A percentile compares a stretch with the other conserved stretches of the same genome.
Conservation (phyloP, 176 grass and related monocot species). For the Ensete ventricosum region DNA sequence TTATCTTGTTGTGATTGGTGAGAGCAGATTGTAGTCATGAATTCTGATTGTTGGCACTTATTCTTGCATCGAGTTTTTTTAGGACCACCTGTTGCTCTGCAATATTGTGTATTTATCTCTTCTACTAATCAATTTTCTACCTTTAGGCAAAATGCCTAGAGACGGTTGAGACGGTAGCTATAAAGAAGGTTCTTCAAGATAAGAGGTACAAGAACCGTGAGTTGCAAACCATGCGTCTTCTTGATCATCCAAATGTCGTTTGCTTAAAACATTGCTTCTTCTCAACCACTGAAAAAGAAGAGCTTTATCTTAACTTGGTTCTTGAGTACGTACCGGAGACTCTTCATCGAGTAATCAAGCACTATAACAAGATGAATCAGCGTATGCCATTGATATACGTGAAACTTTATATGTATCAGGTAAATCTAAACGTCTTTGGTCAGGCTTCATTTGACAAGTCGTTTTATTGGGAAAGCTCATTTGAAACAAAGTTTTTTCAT, state of each 20-base stretch:
- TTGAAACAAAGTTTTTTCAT: background rate
- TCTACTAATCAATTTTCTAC: background rate
- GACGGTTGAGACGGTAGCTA: conserved; percentile 62
- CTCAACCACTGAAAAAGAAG: conserved; percentile 64
- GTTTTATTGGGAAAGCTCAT: background rate
- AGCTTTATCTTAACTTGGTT: conserved; percentile 54
- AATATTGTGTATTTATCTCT: background rate
- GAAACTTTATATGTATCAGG: conserved; percentile 64
- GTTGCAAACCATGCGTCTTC: conserved; percentile 62
- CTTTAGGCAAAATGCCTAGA: conserved; percentile 63
- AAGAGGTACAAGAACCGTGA: conserved; percentile 71
- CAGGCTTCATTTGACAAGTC: background rate
- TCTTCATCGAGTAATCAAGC: conserved; percentile 55
- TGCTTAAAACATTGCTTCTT: conserved; percentile 68
- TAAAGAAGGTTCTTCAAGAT: conserved; percentile 80
- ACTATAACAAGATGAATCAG: conserved; percentile 68
- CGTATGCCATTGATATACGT: conserved; percentile 66
- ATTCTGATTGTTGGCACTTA: background rate
- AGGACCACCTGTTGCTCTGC: background rate
- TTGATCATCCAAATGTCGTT: conserved; percentile 69
- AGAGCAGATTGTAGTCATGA: background rate
- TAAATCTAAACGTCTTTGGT: background rate
- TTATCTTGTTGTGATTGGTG: background rate
- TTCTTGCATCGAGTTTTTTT: background rate
- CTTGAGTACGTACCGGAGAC: conserved; percentile 72